Base-by-base conservation (phyloP, 805 yeast genomes). In the Myxozyma melibiosi region DNA sequence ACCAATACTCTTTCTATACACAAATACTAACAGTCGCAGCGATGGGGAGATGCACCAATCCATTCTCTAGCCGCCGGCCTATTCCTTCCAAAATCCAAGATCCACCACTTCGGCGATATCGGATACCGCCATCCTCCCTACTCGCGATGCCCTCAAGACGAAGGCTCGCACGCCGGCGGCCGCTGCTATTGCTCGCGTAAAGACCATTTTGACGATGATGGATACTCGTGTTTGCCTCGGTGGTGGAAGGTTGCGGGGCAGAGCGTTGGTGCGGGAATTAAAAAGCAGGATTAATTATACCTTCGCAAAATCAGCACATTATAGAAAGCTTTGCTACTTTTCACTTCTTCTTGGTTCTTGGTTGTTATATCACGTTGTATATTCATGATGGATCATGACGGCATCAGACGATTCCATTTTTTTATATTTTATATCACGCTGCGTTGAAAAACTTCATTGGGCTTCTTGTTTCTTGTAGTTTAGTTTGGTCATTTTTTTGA, bases 41-140 rank as follows among this genome's bases (percentile, higher is more conserved):
- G 96, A 64, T 89, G 96, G 96, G 96, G 96, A 20, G 96, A 89
- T 72, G 96, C 96, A 0, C 96, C 96, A 2, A 81, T 88, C n/a
- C 96, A 88, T 73, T 81, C 95, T 0, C 78, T 88, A 49, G 95
- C 88, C 4, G 87, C 83, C 2, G 73, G 90, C 1, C 72, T 85
- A 45, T 77, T 86, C 66, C 70, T 84, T 49, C 78, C 82, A 59
- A 76, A 77, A 65, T 72, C 75, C 30, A 80, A 86, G 66, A 69
- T 88, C 16, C 88, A 85, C 70, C 86, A 80, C 74, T 86, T 88
- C 66, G 85, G 83, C 55, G 85, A 88, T 61, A 77, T 88, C 39
- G 96, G 94, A 8, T 88, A 88, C 70, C 39, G 57, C 4, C 64
- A 61, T 30, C 52, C 57, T 14, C 64, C 64, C 8, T 61, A 61